phyloP scores from a whole-genome alignment of 257 asterid species.

The Solanum corneliomulleri region DNA sequence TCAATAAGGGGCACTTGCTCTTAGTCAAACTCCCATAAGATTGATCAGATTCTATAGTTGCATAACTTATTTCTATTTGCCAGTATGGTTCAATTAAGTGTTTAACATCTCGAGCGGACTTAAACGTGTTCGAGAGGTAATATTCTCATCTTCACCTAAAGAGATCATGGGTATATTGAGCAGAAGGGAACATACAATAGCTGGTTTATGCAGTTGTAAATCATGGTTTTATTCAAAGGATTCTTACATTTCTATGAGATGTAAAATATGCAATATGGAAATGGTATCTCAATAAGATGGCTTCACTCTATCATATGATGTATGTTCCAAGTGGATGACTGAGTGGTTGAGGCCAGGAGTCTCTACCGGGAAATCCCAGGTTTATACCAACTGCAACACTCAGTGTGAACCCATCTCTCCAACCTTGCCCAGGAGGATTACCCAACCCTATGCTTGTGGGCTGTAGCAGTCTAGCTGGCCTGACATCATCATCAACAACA shows the following conservation, averaged over 20 bases:
- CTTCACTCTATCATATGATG: not conserved
- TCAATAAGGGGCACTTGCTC: not conserved
- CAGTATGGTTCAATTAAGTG: not conserved
- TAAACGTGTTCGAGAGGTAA: not conserved
- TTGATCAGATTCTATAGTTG: not conserved
- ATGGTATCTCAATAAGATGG: not conserved
- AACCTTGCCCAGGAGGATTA: not conserved
- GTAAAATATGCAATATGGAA: not conserved
- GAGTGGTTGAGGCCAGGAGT: not conserved
- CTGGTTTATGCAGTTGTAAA: not conserved
- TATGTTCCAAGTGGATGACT: not conserved
- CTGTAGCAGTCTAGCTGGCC: not conserved
- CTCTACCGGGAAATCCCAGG: not conserved
- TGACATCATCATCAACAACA: not conserved
- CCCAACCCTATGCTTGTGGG: not conserved
- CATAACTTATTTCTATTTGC: not conserved
- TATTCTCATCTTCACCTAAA: not conserved
- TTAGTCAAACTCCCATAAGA: not conserved
- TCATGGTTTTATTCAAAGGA: not conserved
- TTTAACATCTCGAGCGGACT: not conserved
- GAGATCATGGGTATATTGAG: not conserved
- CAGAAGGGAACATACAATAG: not conserved
- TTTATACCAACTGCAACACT: not conserved
- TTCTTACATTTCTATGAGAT: not conserved
- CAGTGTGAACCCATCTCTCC: not conserved